A percentile compares a stretch with the other conserved stretches of the same genome.
Evolutionary conservation across 108 stramenopile genomes (phyloP).

Genomic region (Skeletonema grethae): DNA sequence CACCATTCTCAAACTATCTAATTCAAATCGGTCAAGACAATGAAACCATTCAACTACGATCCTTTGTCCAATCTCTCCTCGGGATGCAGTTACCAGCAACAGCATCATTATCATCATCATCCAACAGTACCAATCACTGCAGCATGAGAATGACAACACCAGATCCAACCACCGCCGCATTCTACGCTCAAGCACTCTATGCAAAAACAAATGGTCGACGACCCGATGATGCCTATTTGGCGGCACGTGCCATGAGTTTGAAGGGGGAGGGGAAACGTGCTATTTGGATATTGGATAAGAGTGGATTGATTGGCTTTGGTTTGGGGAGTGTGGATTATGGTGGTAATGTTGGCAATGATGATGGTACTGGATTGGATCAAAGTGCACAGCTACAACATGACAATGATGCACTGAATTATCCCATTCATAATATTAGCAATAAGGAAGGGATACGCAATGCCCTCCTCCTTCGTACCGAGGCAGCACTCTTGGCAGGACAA

Average conservation of each 20-base stretch:
- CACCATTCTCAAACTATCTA: background rate
- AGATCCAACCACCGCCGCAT: constrained; percentile 60
- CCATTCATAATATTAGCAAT: constrained; percentile 4
- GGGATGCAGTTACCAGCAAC: constrained; percentile 22
- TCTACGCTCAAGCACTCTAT: constrained; percentile 64
- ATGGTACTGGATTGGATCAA: constrained; percentile 25
- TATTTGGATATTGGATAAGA: constrained; percentile 58
- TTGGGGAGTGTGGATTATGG: constrained; percentile 1
- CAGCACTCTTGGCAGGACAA: constrained; percentile 44
- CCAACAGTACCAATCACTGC: background rate
- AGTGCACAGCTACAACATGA: background rate
- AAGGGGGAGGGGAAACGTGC: constrained; percentile 59
- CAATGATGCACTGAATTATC: background rate
- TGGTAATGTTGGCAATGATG: background rate
- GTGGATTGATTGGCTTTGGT: constrained; percentile 40
- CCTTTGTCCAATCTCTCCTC: constrained; percentile 42
- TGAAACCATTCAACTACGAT: constrained; percentile 28
- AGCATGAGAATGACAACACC: constrained; percentile 27
- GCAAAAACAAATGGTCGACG: constrained; percentile 48
- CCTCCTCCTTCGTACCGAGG: constrained; percentile 28
- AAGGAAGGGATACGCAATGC: constrained; percentile 30
- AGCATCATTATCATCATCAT: background rate
- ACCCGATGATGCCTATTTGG: constrained; percentile 66
- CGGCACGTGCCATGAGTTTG: constrained; percentile 51
- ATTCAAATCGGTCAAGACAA: constrained; percentile 1